Base-by-base conservation (phyloP, 495 filamentous ascomycete genomes). In the Penicillium silybi region DNA sequence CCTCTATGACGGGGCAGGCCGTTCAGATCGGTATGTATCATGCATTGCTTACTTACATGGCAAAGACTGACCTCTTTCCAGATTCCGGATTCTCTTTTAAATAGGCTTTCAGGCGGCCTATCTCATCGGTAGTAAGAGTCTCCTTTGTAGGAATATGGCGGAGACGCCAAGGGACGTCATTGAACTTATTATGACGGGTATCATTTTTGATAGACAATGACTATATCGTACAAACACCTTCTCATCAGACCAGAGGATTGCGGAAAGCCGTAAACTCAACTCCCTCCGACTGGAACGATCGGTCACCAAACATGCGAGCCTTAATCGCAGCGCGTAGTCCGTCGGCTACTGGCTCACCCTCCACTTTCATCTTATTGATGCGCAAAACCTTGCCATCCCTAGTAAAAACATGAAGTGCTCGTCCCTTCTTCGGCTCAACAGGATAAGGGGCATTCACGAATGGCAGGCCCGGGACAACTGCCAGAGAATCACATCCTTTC, bases 1-100 rank as follows among this genome's bases (percentile, higher is more conserved):
- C 66, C 18, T 81, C 80, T 11, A 79, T 83, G 78, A 84, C 80
- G 3, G 80, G 81, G 20, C 77, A 79, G 52, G 60, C 72, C 17
- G 60, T 84, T 18, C 70, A 73, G 50, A 63, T 84, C 49, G 81
- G 80, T 83, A 61, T 53, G 75, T 7, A 54, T 1, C 3, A 19
- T n/a, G n/a, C 38, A 23, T 20, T 4, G 6, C 1, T 9, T 22
- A 26, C 39, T 51, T 6, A 8, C 40, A 29, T 23, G 52, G 56
- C 46, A 63, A 54, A 23, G 22, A 26, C 52, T 59, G 16, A 61
- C 54, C 11, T 10, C 15, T 10, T 19, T 47, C 13, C 45, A 74
- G 71, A 73, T 59, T 68, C 65, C n/a, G 71, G 71, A 4, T 68
- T 72, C 46, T 57, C 52, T 3, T 62, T 70, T 1, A 59, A 44